Evolutionary conservation across 345 rosid species (phyloP), one percentile per base, ranked within the genome.

Genomic region (Cardamine chenopodiifolia): DNA sequence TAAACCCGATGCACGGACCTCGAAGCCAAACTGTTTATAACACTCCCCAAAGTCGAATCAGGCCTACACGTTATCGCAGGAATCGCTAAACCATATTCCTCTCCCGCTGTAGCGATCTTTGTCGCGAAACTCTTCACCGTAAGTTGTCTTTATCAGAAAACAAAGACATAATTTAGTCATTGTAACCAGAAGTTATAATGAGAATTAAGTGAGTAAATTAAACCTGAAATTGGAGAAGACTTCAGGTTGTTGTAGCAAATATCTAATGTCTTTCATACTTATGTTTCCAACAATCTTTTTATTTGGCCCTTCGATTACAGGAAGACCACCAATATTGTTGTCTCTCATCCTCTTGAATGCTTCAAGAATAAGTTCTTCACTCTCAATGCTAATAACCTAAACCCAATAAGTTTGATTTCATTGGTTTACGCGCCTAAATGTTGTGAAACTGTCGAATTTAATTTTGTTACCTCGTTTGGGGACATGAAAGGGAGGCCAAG

Each of bases 401-500:
- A 60, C 25, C 56, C 13, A 63, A 47, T 1, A 44, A 31, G 29
- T 1, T 31, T 0, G 0, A 7, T 53, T 62, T 32, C 68, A 75
- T 57, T 47, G 4, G 25, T 45, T 31, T 37, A 37, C 18, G 20
- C 14, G 0, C 20, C 35, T 1, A 12, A 67, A 11, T 15, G 3
- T 15, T 7, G 8, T 22, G 35, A 80, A 34, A 67, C 67, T 62
- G 23, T 37, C 19, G 4, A 13, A n/a, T 6, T n/a, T 32, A 18
- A 25, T 2, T 6, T 19, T 13, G 54, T 71, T 32, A 87, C 98
- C 91, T 88, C 79, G n/a, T 80, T 63, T 1, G 88, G 22, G 20
- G 91, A 84, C 89, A 89, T 87, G 68, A 94, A 88, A 52, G 96
- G 98, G 53, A 94, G 90, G 63, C 98, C 98, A 4, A 89, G 77